Base-by-base conservation (phyloP, 2,329 filamentous ascomycete genomes). In the Sporothrix brasiliensis region DNA sequence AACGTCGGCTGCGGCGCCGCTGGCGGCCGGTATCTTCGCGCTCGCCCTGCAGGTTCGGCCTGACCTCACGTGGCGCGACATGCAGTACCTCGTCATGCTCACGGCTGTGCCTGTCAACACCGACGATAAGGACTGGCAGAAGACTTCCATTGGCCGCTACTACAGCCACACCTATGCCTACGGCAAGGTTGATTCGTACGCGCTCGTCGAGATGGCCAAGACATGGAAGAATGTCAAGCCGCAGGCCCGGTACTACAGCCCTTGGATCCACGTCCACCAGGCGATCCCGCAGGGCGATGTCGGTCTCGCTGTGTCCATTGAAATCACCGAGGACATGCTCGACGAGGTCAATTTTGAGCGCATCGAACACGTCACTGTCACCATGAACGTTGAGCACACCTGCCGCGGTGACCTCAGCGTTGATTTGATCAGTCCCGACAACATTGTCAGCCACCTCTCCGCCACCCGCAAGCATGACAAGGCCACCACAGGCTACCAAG, bases 141-240 rank as follows among this genome's bases (percentile, higher is more conserved):
- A 87, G 60, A 97, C 93, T 0, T 84, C 87, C 3, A 89, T 92
- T 72, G 94, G 93, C 74, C 92, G 91, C 80, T 89, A 92, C 76
- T 99, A 91, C 82, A 97, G 93, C 78, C 95, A 99, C 79, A 93
- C 92, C 61, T 99, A 91, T 81, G 95, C 94, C 56, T 99, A 97
- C 77, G 95, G 95, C 77, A 98, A 97, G 81, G 87, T 98, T 52
- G 95, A 99, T 79, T 91, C 91, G 0, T 97, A 90, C 77, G 87
- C 88, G 19, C 87, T 97, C 67, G 92, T 99, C 19, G 90, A 97
- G 76, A 88, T 86, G 69, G 94, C 95, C 70, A 96, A 93, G 82
- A 88, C 85, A 0, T 98, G 93, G 90, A 84, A 92, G 74, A 86
- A 90, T 24, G 93, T 98, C 74, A 98, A 98, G 80, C 94, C 95